phyloP scores from a whole-genome alignment of 305 asterid species.

The Ajuga reptans region DNA sequence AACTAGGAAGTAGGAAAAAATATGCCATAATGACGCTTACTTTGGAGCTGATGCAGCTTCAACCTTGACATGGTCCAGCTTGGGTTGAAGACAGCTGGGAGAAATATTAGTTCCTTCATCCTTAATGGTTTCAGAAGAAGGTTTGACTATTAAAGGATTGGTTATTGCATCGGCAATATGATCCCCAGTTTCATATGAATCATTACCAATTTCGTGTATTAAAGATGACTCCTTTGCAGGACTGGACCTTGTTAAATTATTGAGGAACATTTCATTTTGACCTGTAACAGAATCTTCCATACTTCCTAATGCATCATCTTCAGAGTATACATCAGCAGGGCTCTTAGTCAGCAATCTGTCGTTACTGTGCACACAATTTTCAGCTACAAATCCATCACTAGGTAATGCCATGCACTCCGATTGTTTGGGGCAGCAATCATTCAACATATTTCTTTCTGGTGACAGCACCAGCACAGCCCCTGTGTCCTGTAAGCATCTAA shows the following conservation, averaged over 20 bases:
- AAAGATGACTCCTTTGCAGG: conserved; percentile 24
- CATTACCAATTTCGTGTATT: conserved; percentile 25
- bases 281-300: conserved; percentile 24
- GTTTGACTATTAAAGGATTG: conserved; percentile 22
- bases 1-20: conserved; percentile 8
- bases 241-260: conserved; percentile 29
- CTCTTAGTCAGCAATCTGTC: conserved; percentile 22
- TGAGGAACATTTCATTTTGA: conserved; percentile 20
- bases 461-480: conserved; percentile 22
- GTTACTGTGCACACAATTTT: conserved; percentile 18
- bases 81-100: conserved; percentile 22
- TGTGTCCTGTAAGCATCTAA: conserved; percentile 13
- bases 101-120: conserved; percentile 25
- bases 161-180: conserved; percentile 22
- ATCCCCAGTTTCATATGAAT: conserved; percentile 29
- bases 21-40: conserved; percentile 32
- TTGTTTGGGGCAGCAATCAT: conserved; percentile 19
- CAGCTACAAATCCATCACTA: conserved; percentile 24
- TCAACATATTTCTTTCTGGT: conserved; percentile 18
- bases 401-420: conserved; percentile 21
- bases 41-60: conserved; percentile 25
- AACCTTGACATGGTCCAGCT: conserved; percentile 27
- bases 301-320: conserved; percentile 23
- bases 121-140: conserved; percentile 26
- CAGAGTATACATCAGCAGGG: conserved; percentile 22